These are phyloP conservation scores for Epithemia pelagica DNA, from an alignment of 108 stramenopile species.

Conservation along the genomic window DNA sequence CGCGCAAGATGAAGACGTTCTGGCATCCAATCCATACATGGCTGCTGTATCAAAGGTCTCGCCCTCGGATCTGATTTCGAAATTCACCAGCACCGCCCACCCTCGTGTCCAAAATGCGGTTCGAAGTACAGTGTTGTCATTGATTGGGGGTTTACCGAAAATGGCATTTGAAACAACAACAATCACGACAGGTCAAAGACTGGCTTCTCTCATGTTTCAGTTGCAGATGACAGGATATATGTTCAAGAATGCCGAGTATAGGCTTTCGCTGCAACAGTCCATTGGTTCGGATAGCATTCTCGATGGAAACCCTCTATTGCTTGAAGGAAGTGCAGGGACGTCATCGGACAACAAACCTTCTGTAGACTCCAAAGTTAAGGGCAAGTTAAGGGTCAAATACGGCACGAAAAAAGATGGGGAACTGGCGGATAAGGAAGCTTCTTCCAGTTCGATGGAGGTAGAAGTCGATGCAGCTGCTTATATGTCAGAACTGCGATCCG, in stretches of 20 bases:
- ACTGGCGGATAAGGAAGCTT: slow-evolving; percentile 12
- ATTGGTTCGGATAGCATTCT: slow-evolving; percentile 21
- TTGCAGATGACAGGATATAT: slow-evolving; percentile 97
- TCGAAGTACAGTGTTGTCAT: slow-evolving; percentile 76
- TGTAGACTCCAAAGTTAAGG: slow-evolving; percentile 39
- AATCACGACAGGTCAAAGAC: slow-evolving; percentile 77
- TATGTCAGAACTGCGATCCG: slow-evolving; percentile 80
- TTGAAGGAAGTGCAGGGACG: slow-evolving; percentile 17
- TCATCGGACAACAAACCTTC: slow-evolving; percentile 19
- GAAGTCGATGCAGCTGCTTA: slow-evolving; percentile 91
- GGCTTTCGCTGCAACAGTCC: slow-evolving; percentile 62
- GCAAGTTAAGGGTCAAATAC: slow-evolving; percentile 68
- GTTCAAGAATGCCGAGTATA: slow-evolving; percentile 96
- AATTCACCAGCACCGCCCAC: slow-evolving; percentile 69
- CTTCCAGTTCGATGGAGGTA: slow-evolving; percentile 43
- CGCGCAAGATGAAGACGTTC: neutral
- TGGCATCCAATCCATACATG: slow-evolving; percentile 70
- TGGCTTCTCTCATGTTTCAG: slow-evolving; percentile 95
- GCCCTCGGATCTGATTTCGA: slow-evolving; percentile 75
- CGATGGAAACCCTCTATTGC: slow-evolving; percentile 5
- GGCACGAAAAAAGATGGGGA: neutral
- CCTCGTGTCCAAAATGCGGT: slow-evolving; percentile 89
- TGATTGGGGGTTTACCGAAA: slow-evolving; percentile 85
- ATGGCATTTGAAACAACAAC: slow-evolving; percentile 90
- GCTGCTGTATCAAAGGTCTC: slow-evolving; percentile 60